These are phyloP conservation scores for Trypanosoma platydactyli DNA, from an alignment of 208 protist species.

Conservation along the genomic window DNA sequence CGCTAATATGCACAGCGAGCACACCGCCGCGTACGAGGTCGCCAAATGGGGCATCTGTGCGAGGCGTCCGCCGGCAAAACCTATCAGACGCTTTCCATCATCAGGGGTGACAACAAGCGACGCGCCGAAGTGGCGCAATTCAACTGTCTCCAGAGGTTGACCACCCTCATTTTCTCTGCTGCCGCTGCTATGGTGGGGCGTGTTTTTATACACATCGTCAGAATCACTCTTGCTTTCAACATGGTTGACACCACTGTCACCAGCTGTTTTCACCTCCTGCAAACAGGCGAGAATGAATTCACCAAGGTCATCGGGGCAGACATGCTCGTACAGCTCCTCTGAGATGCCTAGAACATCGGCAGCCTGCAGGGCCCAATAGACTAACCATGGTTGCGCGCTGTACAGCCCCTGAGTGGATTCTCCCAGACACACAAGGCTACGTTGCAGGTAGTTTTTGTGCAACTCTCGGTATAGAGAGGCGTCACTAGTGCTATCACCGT, in stretches of 20 bases:
- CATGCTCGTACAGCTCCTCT: conserved; percentile 36
- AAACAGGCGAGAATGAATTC: conserved; percentile 60
- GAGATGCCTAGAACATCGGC: conserved; percentile 71
- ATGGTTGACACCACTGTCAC: not conserved
- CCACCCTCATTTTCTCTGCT: not conserved
- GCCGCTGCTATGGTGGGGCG: not conserved
- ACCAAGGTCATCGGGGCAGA: conserved; percentile 40
- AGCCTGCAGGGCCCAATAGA: conserved; percentile 79
- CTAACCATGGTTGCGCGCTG: conserved; percentile 70
- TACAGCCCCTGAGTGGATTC: conserved; percentile 41
- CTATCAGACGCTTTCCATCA: conserved; percentile 33
- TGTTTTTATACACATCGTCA: not conserved
- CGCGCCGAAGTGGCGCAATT: not conserved
- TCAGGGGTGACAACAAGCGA: not conserved
- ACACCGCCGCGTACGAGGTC: conserved; percentile 81
- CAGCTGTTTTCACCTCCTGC: conserved; percentile 20
- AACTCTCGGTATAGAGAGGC: conserved; percentile 21
- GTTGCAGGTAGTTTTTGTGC: conserved; percentile 43
- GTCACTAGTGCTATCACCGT: not conserved
- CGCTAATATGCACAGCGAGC: conserved; percentile 71
- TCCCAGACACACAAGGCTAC: conserved; percentile 27
- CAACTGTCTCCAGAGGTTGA: not conserved
- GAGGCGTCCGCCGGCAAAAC: conserved; percentile 80
- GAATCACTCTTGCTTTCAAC: not conserved
- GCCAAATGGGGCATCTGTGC: conserved; percentile 82